These are phyloP conservation scores for Lentinula lateritia DNA, from an alignment of 768 basidiomycete species.

Conservation along the genomic window DNA sequence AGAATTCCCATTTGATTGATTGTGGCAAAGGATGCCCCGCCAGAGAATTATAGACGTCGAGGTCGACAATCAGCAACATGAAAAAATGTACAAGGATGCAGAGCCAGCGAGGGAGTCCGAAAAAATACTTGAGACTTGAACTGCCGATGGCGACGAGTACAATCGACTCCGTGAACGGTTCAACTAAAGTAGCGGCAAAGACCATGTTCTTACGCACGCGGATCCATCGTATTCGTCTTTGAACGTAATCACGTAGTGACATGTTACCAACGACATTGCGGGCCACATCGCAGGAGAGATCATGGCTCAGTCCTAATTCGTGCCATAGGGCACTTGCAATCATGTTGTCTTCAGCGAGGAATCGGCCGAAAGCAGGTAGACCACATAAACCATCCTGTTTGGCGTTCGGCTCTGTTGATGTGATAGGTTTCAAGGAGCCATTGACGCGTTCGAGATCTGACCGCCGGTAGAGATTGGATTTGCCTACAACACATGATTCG, in stretches of 20 bases:
- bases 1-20: conserved; percentile 49
- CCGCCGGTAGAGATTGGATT: conserved; percentile 90
- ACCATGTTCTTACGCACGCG: conserved; percentile 96
- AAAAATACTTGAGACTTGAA: conserved; percentile 45
- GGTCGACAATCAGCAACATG: conserved; percentile 73
- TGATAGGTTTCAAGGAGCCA: conserved; percentile 51
- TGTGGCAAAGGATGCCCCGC: conserved; percentile 56
- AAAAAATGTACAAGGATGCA: conserved; percentile 56
- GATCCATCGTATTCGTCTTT: conserved; percentile 92
- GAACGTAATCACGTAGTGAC: conserved; percentile 78
- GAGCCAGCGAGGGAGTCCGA: conserved; percentile 45
- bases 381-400: conserved; percentile 38
- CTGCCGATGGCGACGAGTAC: conserved; percentile 63
- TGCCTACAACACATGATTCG: conserved; percentile 96
- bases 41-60: conserved; percentile 77
- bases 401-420: conserved; percentile 15
- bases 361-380: conserved; percentile 77
- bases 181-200: conserved; percentile 74
- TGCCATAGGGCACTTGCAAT: conserved; percentile 92
- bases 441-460: conserved; percentile 79
- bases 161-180: conserved; percentile 90
- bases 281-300: conserved; percentile 87
- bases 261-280: conserved; percentile 87
- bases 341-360: conserved; percentile 98
- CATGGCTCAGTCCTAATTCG: conserved; percentile 82